phyloP scores from a whole-genome alignment of 306 rosid genomes.

The Trichosanthes truncata region DNA sequence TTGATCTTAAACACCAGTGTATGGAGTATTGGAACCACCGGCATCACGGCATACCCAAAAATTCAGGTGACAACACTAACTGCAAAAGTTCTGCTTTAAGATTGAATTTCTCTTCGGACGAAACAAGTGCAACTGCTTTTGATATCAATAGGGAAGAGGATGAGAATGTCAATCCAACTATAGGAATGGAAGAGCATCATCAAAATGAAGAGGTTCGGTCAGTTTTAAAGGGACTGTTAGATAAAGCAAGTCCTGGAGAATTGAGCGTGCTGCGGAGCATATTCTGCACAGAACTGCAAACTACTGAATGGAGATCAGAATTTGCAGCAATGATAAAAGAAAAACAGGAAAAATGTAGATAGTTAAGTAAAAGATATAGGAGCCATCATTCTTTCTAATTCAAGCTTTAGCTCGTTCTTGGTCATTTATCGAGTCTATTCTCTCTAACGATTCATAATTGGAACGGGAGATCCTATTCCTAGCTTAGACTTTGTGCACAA shows the following conservation, averaged over 20 bases:
- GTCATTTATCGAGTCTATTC: not conserved
- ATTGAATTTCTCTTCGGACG: conserved; percentile 23
- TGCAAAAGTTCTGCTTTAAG: conserved; percentile 18
- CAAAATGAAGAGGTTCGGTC: conserved; percentile 26
- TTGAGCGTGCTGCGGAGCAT: conserved; percentile 34
- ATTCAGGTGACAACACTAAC: conserved; percentile 9
- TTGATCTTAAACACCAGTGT: conserved; percentile 57
- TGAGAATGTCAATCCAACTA: conserved; percentile 12
- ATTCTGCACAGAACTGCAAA: conserved; percentile 29
- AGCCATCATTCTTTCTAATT: conserved; percentile 39
- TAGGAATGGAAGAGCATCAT: conserved; percentile 11
- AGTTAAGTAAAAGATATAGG: conserved; percentile 22
- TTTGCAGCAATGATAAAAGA: conserved; percentile 41
- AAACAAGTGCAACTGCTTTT: conserved; percentile 25
- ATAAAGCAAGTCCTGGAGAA: conserved; percentile 51
- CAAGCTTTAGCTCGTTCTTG: not conserved
- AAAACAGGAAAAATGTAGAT: conserved; percentile 38
- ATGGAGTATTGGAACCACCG: conserved; percentile 70
- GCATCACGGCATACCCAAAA: conserved; percentile 1
- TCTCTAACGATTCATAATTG: conserved; percentile 5
- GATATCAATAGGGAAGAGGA: conserved; percentile 29
- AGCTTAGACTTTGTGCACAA: not conserved
- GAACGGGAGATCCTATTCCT: not conserved
- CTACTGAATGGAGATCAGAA: conserved; percentile 31
- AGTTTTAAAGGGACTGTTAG: conserved; percentile 35